phyloP scores from a whole-genome alignment of 768 basidiomycete genomes.

The Sporobolomyces pararoseus region DNA sequence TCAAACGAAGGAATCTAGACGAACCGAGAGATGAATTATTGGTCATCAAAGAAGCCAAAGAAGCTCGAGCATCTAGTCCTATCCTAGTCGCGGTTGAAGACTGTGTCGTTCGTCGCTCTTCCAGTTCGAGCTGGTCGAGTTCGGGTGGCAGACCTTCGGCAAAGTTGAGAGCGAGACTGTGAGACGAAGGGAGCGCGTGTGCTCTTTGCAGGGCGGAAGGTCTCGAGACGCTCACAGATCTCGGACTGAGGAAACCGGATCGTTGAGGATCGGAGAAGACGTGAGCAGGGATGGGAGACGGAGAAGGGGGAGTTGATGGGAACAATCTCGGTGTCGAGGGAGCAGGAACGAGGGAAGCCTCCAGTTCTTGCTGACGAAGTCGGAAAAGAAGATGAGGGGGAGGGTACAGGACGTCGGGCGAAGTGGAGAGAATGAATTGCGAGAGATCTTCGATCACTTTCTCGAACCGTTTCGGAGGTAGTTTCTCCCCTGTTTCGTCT shows the following conservation, averaged over 20 bases:
- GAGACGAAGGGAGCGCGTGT: background rate
- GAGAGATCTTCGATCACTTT: conserved; percentile 37
- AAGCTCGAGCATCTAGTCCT: conserved; percentile 34
- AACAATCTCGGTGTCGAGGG: background rate
- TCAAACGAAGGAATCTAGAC: background rate
- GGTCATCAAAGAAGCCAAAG: conserved; percentile 28
- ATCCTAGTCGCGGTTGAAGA: conserved; percentile 18
- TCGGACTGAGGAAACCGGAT: background rate
- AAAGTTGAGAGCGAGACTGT: conserved; percentile 17
- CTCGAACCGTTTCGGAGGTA: conserved; percentile 32
- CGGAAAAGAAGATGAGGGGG: conserved; percentile 35
- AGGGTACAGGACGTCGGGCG: conserved; percentile 34
- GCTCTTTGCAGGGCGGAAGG: background rate
- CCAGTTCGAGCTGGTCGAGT: background rate
- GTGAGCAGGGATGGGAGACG: background rate
- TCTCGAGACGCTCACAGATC: background rate
- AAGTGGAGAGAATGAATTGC: conserved; percentile 24
- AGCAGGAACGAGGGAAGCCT: background rate
- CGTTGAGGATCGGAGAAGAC: background rate
- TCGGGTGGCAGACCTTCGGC: conserved; percentile 11
- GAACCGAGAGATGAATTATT: conserved; percentile 34
- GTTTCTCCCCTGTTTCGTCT: background rate
- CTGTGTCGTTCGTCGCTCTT: background rate
- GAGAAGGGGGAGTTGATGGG: background rate
- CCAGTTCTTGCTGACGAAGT: conserved; percentile 35